Percentiles rank a stretch among this genome's conserved stretches.
Conservation (phyloP, 371 early-diverging fungal species). For the Syncephalastrum monosporum region DNA sequence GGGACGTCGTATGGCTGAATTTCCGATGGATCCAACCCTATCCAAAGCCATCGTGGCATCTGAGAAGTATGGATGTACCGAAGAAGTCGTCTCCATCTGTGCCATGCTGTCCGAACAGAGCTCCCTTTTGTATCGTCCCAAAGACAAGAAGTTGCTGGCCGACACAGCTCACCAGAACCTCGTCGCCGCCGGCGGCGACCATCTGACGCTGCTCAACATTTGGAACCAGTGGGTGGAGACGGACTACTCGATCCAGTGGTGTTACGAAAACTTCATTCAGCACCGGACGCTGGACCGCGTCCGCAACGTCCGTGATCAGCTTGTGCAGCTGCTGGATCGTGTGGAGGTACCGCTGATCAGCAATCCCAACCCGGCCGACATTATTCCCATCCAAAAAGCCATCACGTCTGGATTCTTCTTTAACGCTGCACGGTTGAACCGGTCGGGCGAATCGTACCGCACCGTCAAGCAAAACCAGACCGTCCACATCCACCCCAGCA, state of each 20-base stretch:
- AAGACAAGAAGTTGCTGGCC: conserved; percentile 90
- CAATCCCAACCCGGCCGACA: conserved; percentile 76
- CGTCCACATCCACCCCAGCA: conserved; percentile 93
- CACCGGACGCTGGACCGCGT: conserved; percentile 89
- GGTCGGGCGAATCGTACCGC: conserved; percentile 86
- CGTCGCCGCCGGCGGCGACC: conserved; percentile 87
- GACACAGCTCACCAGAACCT: conserved; percentile 92
- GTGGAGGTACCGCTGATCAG: conserved; percentile 84
- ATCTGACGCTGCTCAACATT: conserved; percentile 86
- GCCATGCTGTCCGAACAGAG: conserved; percentile 93
- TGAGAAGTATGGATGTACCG: conserved; percentile 90
- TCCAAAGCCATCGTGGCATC: conserved; percentile 92
- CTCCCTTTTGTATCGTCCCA: conserved; percentile 91
- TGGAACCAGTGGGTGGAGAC: conserved; percentile 97
- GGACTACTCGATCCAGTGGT: conserved; percentile 92
- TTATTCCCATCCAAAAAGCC: conserved; percentile 82
- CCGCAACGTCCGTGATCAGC: conserved; percentile 93
- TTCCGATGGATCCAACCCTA: conserved; percentile 96
- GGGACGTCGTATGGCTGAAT: conserved; percentile 98
- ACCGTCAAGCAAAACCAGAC: conserved; percentile 91
- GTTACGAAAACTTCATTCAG: conserved; percentile 95
- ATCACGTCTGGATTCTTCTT: conserved; percentile 95
- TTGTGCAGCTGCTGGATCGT: conserved; percentile 89
- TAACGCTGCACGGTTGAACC: conserved; percentile 82
- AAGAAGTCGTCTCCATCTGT: conserved; percentile 86